phyloP scores from a whole-genome alignment of 2,329 filamentous ascomycete genomes.

The Tolypocladium tundrense region DNA sequence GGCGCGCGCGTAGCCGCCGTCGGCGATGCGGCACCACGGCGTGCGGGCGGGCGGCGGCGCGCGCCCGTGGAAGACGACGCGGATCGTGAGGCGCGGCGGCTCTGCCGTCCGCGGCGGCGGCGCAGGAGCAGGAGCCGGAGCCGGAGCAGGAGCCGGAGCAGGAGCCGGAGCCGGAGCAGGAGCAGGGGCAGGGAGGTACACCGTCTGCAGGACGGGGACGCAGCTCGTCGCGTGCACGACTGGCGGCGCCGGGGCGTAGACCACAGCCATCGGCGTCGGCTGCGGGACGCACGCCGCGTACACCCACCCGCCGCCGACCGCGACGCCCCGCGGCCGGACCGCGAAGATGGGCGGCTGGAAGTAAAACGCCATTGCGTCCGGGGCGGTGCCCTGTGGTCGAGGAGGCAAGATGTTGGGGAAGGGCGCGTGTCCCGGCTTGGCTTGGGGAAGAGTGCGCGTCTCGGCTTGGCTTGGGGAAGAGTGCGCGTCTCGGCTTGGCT shows the following conservation, averaged over 20 bases:
- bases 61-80: constrained; percentile 3
- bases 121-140: background rate
- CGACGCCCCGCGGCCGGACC: background rate
- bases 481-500: background rate
- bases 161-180: background rate
- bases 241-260: background rate
- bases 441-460: background rate
- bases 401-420: background rate
- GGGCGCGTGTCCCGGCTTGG: too few relatives aligned
- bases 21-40: constrained; percentile 1
- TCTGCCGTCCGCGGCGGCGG: background rate
- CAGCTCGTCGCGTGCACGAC: background rate
- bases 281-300: background rate
- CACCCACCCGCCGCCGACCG: background rate
- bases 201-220: background rate
- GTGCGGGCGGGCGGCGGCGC: background rate
- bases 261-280: background rate
- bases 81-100: background rate
- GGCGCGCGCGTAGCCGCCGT: background rate
- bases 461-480: background rate
- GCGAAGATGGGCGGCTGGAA: constrained; percentile 16
- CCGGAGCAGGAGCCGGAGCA: background rate
- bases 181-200: background rate
- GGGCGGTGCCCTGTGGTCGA: background rate
- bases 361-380: constrained; percentile 12